These are phyloP conservation scores for Penicillium sp. DNA, from an alignment of 2,329 filamentous ascomycete species.

Conservation along the genomic window DNA sequence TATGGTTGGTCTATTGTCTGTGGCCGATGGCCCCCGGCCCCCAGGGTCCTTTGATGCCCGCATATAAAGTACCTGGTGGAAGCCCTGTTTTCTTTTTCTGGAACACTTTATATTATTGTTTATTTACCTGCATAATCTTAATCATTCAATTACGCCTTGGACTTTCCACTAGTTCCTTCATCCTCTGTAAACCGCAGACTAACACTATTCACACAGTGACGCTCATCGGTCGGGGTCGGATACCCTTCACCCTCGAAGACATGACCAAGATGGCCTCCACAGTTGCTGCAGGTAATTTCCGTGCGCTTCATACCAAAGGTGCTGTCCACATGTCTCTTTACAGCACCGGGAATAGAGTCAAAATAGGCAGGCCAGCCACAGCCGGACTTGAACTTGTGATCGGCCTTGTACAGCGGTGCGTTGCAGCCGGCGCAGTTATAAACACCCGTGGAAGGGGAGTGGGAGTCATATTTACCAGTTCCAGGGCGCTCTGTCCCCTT, in stretches of 20 bases:
- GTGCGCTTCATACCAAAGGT: conserved; percentile 80
- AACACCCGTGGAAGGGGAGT: conserved; percentile 71
- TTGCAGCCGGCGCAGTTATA: conserved; percentile 88
- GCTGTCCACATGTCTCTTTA: conserved; percentile 76
- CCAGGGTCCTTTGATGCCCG: neutral
- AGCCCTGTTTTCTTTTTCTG: neutral
- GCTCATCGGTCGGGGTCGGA: conserved; percentile 84
- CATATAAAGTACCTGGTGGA: neutral
- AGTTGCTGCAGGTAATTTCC: conserved; percentile 93
- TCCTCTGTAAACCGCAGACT: conserved; percentile 81
- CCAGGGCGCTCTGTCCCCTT: conserved; percentile 86
- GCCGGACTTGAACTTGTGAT: conserved; percentile 92
- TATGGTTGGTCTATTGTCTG: neutral
- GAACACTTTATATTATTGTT: conserved; percentile 1
- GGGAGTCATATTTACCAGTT: conserved; percentile 83
- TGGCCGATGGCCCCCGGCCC: neutral
- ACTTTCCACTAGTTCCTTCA: conserved; percentile 32
- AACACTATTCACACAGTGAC: conserved; percentile 94
- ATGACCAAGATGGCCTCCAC: conserved; percentile 87
- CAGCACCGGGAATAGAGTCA: conserved; percentile 88
- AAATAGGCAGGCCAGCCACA: conserved; percentile 99
- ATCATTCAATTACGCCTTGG: conserved; percentile 26
- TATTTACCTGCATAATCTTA: conserved; percentile 8
- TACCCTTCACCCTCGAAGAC: conserved; percentile 90
- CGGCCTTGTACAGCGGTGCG: conserved; percentile 86